Evolutionary conservation across 352 stramenopile species (phyloP), one percentile per base, ranked within the genome.

Genomic region (Globisporangium middletonii): DNA sequence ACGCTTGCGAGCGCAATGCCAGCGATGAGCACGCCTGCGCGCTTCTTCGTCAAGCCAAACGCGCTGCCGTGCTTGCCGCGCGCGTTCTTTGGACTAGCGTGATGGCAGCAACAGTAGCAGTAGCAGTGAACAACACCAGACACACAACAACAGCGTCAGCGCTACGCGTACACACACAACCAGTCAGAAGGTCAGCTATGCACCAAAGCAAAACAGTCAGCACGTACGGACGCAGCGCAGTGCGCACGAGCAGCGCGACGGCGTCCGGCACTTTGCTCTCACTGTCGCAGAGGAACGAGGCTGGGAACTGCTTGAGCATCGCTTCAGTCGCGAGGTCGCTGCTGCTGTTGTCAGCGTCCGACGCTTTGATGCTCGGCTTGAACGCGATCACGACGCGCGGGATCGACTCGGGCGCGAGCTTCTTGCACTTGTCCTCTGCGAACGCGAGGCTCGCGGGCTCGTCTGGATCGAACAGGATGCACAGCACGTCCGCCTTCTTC

Each of bases 401-500:
- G 35, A 92, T 83, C 26, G 67, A 60, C 9, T 61, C 57, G 19
- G 79, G 72, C 15, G 37, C 12, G 16, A 89, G 52, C 57, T 79
- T 79, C 59, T 76, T 78, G 57, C 75, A 70, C 62, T 79, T 53
- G 33, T 83, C 75, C 54, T 88, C 74, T 11, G 74, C 77, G 33
- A 70, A 58, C 12, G 66, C 51, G 52, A 75, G 69, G 55, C 75
- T 86, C 47, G 65, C 55, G 5, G 71, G 52, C 28, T 88, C 69
- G 0, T 75, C 55, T 30, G 83, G 83, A 55, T 92, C 79, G 55
- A 83, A 72, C 37, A 92, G 51, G 27, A 90, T 67, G 41, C 85
- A 83, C 44, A 92, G 46, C 54, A 89, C 80, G 62, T 92, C 83
- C 1, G 83, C 83, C 42, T 75, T 79, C 52, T 81, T 73, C 59